Percentiles rank a stretch among this genome's conserved stretches.
These are phyloP conservation scores for Linderniella brevidens DNA, from an alignment of 257 asterid genomes.

Conservation along the genomic window DNA sequence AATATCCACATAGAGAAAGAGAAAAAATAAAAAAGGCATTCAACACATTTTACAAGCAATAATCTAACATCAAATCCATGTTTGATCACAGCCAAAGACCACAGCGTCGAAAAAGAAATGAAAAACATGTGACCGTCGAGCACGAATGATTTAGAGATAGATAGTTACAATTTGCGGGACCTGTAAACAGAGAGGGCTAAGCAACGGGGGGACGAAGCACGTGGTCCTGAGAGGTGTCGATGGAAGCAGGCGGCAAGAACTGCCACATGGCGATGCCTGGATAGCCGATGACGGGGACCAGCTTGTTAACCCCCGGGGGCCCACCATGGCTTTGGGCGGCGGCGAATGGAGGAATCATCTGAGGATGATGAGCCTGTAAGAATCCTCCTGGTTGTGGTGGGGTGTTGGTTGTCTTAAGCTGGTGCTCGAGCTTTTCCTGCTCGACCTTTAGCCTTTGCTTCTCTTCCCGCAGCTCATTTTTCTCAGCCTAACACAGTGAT, in stretches of 20 bases:
- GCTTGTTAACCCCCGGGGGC: conserved; percentile 64
- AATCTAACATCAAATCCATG: too few species aligned
- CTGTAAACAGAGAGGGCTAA: conserved; percentile 6
- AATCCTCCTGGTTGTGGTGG: conserved; percentile 34
- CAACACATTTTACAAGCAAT: too few species aligned
- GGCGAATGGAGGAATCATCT: too few species aligned
- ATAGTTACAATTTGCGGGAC: too few species aligned
- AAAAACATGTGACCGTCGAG: too few species aligned
- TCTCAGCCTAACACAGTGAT: conserved; percentile 41
- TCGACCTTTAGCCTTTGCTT: conserved; percentile 78
- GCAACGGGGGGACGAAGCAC: conserved; percentile 96
- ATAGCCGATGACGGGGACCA: conserved; percentile 75
- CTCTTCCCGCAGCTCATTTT: conserved; percentile 86
- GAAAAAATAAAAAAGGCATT: too few species aligned
- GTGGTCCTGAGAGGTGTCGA: conserved; percentile 95
- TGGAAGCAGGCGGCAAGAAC: conserved; percentile 95
- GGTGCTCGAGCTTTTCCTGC: conserved; percentile 88
- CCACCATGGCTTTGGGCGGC: conserved; percentile 54
- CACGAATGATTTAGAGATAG: too few species aligned
- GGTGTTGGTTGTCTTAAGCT: conserved; percentile 50
- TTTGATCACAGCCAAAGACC: too few species aligned
- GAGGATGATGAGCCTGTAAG: too few species aligned
- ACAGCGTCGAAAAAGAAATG: too few species aligned
- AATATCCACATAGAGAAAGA: too few species aligned
- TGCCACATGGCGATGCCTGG: conserved; percentile 99